These are phyloP conservation scores for Didymella segeticola DNA, from an alignment of 2,329 filamentous ascomycete genomes.

Conservation along the genomic window DNA sequence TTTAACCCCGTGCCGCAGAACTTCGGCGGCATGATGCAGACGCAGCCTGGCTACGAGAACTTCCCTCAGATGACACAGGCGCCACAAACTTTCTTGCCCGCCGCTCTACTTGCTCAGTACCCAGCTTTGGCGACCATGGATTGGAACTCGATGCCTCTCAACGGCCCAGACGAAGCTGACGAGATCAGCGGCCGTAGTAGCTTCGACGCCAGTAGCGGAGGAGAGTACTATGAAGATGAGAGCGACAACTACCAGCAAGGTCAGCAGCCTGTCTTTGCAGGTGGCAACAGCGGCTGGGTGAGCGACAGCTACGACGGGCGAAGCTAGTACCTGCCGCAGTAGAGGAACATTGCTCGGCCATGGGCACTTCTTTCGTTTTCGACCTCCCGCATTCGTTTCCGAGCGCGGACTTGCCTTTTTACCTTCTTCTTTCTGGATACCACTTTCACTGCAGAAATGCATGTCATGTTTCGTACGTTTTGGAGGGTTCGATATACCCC, in stretches of 20 bases:
- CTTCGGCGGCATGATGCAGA: conserved; percentile 42
- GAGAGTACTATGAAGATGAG: conserved; percentile 75
- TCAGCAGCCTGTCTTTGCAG: conserved; percentile 38
- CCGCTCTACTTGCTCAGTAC: conserved; percentile 88
- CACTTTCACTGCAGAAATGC: conserved; percentile 26
- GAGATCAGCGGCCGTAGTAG: conserved; percentile 80
- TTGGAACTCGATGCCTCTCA: conserved; percentile 78
- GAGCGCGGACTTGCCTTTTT: conserved; percentile 11
- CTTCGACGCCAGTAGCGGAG: conserved; percentile 74
- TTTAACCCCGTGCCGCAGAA: conserved; percentile 43
- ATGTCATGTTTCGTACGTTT: conserved; percentile 8
- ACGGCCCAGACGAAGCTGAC: conserved; percentile 60
- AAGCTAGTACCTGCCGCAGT: background rate
- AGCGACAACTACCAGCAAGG: conserved; percentile 54
- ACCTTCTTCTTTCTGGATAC: conserved; percentile 23
- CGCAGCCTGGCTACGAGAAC: conserved; percentile 44
- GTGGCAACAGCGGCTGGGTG: conserved; percentile 43
- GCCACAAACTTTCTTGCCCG: conserved; percentile 67
- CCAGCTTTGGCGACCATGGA: conserved; percentile 90
- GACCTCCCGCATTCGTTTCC: conserved; percentile 10
- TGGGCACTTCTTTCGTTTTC: background rate
- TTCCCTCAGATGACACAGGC: conserved; percentile 42
- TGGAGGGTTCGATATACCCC: conserved; percentile 19
- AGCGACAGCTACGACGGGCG: conserved; percentile 37
- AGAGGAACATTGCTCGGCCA: background rate